Percentiles rank a stretch among this genome's conserved stretches.
These are phyloP conservation scores for Heliosperma pusillum DNA, from an alignment of 148 eudicot species.

Conservation along the genomic window DNA sequence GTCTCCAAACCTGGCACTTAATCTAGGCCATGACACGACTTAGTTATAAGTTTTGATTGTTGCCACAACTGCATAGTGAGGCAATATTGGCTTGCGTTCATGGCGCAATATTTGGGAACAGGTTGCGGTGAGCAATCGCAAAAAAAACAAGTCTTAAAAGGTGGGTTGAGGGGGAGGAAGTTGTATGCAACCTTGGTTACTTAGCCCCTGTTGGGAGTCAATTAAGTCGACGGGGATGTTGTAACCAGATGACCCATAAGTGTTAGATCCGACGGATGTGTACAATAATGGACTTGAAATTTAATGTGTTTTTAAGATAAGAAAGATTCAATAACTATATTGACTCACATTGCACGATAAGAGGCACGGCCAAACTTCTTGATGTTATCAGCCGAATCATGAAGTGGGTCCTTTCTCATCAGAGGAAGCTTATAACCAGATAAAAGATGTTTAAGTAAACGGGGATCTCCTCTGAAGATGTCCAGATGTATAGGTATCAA, in stretches of 20 bases:
- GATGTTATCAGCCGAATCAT: constrained; percentile 24
- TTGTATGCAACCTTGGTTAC: neutral
- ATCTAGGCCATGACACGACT: neutral
- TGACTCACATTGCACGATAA: constrained; percentile 79
- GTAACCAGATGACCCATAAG: neutral
- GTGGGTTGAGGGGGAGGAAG: no score
- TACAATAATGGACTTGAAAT: neutral
- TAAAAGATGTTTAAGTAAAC: constrained; percentile 56
- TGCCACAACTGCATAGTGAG: neutral
- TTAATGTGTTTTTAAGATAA: neutral
- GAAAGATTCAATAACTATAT: neutral
- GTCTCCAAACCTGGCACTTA: neutral
- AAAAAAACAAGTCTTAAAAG: no score
- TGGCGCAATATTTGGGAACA: neutral
- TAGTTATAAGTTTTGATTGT: neutral
- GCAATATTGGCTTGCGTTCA: neutral
- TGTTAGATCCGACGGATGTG: neutral
- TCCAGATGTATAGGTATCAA: constrained; percentile 84
- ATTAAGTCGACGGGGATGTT: neutral
- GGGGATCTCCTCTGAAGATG: constrained; percentile 68
- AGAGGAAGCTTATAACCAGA: constrained; percentile 70
- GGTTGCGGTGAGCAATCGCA: neutral
- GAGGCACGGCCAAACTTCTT: constrained; percentile 56
- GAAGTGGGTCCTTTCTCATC: constrained; percentile 29
- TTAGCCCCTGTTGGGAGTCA: neutral